Evolutionary conservation across 495 filamentous ascomycete genomes (phyloP).

Genomic region (Collariella sp.): DNA sequence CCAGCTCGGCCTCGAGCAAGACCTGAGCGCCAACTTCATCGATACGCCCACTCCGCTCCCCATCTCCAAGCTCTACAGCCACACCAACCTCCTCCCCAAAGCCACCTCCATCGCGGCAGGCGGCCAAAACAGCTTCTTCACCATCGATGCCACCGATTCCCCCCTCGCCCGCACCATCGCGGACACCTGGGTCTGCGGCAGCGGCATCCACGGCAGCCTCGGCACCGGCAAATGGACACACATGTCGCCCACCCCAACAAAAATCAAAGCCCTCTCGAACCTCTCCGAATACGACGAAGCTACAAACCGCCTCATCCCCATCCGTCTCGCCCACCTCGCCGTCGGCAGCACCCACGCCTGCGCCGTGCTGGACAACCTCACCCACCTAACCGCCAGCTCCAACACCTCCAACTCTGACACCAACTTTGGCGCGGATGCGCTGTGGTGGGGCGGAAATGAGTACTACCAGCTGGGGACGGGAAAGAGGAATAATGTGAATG

Average conservation of each 20-base stretch:
- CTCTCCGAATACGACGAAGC: slow-evolving; percentile 80
- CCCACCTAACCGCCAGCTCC: slow-evolving; percentile 47
- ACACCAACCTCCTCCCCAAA: slow-evolving; percentile 46
- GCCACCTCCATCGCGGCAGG: slow-evolving; percentile 75
- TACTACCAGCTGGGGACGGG: slow-evolving; percentile 87
- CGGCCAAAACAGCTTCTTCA: slow-evolving; percentile 78
- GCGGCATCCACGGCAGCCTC: slow-evolving; percentile 72
- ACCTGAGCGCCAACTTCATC: slow-evolving; percentile 48
- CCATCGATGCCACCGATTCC: slow-evolving; percentile 60
- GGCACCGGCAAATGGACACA: slow-evolving; percentile 90
- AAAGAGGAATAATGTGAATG: slow-evolving; percentile 66
- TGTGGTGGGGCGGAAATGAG: slow-evolving; percentile 95
- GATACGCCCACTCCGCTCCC: slow-evolving; percentile 64
- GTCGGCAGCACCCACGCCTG: slow-evolving; percentile 72
- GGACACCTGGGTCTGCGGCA: slow-evolving; percentile 80
- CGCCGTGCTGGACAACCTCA: slow-evolving; percentile 72
- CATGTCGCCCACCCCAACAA: slow-evolving; percentile 64
- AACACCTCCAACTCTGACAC: slow-evolving; percentile 52
- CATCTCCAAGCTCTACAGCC: slow-evolving; percentile 60
- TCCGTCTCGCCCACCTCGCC: slow-evolving; percentile 60
- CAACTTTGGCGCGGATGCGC: slow-evolving; percentile 74
- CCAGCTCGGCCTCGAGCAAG: slow-evolving; percentile 70
- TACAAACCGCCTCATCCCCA: slow-evolving; percentile 57
- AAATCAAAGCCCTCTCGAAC: slow-evolving; percentile 74
- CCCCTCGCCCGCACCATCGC: slow-evolving; percentile 44